Conservation (phyloP, 495 filamentous ascomycete species). For the Aspergillus cavernicola region DNA sequence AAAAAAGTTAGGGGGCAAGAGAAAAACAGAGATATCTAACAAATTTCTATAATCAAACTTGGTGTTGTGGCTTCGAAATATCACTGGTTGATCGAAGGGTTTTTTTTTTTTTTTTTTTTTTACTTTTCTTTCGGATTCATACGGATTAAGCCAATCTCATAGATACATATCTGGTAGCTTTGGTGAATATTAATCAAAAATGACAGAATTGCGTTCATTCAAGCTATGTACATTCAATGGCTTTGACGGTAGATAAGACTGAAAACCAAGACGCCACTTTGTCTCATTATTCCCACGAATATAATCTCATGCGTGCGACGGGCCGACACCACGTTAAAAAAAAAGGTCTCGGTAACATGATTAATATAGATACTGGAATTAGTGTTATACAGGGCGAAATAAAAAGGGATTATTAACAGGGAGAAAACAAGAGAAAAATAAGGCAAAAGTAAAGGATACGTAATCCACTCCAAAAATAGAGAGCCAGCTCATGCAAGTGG, state of each 20-base stretch:
- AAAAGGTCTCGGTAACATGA: background rate
- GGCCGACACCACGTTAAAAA: background rate
- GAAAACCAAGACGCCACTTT: background rate
- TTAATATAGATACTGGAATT: slow-evolving; percentile 9
- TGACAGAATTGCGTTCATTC: background rate
- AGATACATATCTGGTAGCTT: too few species aligned
- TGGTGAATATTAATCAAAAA: too few species aligned
- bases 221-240: background rate
- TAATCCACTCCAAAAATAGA: background rate
- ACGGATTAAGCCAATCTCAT: too few species aligned
- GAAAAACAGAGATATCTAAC: background rate
- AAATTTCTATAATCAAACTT: too few species aligned
- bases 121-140: too few species aligned
- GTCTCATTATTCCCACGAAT: background rate
- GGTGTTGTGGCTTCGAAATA: too few species aligned
- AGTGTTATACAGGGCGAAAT: slow-evolving; percentile 9
- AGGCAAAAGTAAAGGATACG: slow-evolving; percentile 5
- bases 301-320: background rate
- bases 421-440: background rate
- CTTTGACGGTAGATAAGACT: background rate
- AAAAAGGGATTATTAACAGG: background rate
- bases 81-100: too few species aligned
- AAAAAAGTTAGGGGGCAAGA: background rate
- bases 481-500: background rate
- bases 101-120: too few species aligned